Evolutionary conservation across 2,329 filamentous ascomycete species (phyloP).

Genomic region (Pseudovirgaria hyperparasitica): DNA sequence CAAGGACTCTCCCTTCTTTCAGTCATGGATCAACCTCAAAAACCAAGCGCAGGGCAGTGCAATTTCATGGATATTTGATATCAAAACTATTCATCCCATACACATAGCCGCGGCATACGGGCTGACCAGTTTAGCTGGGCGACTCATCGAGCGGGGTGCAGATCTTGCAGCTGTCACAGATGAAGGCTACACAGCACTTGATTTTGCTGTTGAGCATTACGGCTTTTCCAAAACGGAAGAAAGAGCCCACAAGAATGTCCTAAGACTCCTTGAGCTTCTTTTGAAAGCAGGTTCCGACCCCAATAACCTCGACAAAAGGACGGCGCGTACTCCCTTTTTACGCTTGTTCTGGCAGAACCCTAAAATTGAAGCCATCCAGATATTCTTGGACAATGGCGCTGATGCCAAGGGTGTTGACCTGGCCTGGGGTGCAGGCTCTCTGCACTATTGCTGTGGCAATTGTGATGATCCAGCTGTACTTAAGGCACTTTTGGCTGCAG

Average conservation of each 20-base stretch:
- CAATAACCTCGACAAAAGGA: neutral
- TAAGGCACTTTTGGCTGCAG: slow-evolving; percentile 7
- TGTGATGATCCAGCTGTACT: slow-evolving; percentile 8
- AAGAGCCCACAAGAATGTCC: neutral
- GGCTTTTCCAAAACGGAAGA: neutral
- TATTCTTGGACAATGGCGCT: slow-evolving; percentile 2
- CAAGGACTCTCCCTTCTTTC: neutral
- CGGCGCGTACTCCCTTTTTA: neutral
- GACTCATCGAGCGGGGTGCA: neutral
- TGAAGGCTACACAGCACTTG: neutral
- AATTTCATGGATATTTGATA: neutral
- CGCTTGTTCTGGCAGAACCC: neutral
- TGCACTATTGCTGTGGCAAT: too few species aligned
- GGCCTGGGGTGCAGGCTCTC: too few species aligned
- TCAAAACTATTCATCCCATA: neutral
- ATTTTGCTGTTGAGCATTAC: neutral
- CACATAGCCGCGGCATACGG: slow-evolving; percentile 1
- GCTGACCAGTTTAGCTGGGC: neutral
- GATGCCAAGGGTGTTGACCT: slow-evolving; percentile 9
- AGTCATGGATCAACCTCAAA: slow-evolving; percentile 1
- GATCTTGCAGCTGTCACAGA: neutral
- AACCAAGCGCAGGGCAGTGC: neutral
- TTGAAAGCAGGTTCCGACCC: neutral
- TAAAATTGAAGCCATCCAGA: neutral
- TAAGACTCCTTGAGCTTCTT: neutral